These are phyloP conservation scores for Aspergillus wentii DNA, from an alignment of 495 filamentous ascomycete genomes.

Conservation along the genomic window DNA sequence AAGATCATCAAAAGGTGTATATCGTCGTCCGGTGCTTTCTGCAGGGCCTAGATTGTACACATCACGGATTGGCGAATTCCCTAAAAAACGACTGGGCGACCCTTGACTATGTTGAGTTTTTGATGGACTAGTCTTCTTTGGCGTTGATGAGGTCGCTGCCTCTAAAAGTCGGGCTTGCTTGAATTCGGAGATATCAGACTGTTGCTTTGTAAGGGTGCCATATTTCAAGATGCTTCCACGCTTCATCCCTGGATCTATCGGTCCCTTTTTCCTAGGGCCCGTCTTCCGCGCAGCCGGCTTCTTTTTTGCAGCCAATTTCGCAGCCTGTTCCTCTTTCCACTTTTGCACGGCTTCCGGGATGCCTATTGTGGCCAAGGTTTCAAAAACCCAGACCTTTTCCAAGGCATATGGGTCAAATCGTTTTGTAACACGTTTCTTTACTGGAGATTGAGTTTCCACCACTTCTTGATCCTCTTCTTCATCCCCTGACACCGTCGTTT, in stretches of 20 bases:
- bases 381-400: constrained; percentile 73
- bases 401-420: constrained; percentile 59
- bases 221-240: constrained; percentile 43
- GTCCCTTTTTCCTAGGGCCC: constrained; percentile 35
- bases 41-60: not conserved
- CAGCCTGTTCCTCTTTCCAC: constrained; percentile 62
- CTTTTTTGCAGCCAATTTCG: constrained; percentile 30
- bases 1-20: constrained; percentile 27
- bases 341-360: constrained; percentile 67
- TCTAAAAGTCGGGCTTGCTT: constrained; percentile 30
- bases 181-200: constrained; percentile 25
- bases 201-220: constrained; percentile 39
- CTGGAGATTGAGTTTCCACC: constrained; percentile 19
- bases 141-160: constrained; percentile 18
- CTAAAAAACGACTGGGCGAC: constrained; percentile 10
- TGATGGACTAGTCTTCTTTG: constrained; percentile 11
- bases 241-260: constrained; percentile 40
- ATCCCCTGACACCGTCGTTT: constrained; percentile 49
- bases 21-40: constrained; percentile 1
- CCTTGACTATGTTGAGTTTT: constrained; percentile 5
- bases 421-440: constrained; percentile 46
- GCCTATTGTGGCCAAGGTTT: constrained; percentile 63
- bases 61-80: constrained; percentile 1
- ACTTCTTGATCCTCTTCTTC: constrained; percentile 47
- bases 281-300: constrained; percentile 23